phyloP scores from a whole-genome alignment of 2,329 filamentous ascomycete species.

The Daldinia sp. region DNA sequence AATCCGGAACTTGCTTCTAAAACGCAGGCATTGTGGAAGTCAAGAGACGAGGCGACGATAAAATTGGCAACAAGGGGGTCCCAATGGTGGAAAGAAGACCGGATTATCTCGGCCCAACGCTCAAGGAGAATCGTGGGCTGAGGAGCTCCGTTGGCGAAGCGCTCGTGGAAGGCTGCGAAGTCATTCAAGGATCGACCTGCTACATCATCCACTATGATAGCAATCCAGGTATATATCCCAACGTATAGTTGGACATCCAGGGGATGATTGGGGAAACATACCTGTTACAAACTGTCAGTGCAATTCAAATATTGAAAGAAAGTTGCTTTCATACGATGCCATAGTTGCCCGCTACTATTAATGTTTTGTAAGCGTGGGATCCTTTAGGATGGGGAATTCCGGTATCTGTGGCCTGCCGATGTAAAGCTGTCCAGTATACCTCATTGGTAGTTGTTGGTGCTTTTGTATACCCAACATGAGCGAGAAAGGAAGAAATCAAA shows the following conservation, averaged over 20 bases:
- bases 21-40: conserved; percentile 48
- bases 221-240: conserved; percentile 51
- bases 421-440: neutral
- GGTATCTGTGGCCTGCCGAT: neutral
- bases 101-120: conserved; percentile 44
- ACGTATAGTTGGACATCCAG: conserved; percentile 50
- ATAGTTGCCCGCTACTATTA: conserved; percentile 1
- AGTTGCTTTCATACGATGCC: neutral
- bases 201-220: conserved; percentile 50
- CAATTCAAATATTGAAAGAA: neutral
- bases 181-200: conserved; percentile 37
- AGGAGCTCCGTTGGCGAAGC: conserved; percentile 40
- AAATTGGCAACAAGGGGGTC: conserved; percentile 47
- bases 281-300: neutral
- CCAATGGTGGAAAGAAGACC: conserved; percentile 42
- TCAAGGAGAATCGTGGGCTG: conserved; percentile 44
- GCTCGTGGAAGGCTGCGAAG: conserved; percentile 45
- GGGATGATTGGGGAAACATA: conserved; percentile 31
- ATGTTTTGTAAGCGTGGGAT: neutral
- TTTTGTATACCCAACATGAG: neutral
- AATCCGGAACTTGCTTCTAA: conserved; percentile 44
- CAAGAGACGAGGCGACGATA: conserved; percentile 48
- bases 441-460: neutral
- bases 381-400: neutral
- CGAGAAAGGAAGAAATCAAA: neutral